These are phyloP conservation scores for Magnaporthales sp. DNA, from an alignment of 2,329 filamentous ascomycete genomes.

Conservation along the genomic window DNA sequence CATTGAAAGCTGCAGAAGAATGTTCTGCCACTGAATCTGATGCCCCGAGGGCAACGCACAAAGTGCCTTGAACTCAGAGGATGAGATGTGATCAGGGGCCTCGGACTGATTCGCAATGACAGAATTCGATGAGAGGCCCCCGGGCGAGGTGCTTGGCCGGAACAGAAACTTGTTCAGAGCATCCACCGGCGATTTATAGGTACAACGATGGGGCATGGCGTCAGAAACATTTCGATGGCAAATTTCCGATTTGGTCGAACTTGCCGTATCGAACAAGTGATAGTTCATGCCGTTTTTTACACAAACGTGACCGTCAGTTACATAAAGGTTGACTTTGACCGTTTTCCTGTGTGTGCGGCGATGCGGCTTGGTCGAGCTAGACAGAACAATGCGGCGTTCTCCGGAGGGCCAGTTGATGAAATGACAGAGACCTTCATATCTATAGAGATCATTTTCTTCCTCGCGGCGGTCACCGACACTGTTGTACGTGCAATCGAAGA, in stretches of 20 bases:
- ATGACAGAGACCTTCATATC: background rate
- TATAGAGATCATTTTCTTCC: background rate
- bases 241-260: background rate
- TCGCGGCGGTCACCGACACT: background rate
- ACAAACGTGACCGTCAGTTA: constrained; percentile 28
- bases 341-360: constrained; percentile 22
- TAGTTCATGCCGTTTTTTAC: constrained; percentile 35
- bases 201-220: too few species aligned
- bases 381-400: constrained; percentile 16
- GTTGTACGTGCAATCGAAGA: constrained; percentile 21
- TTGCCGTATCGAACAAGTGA: constrained; percentile 23
- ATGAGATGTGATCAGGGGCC: constrained; percentile 37
- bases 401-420: background rate
- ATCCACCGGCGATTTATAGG: background rate
- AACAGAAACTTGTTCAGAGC: background rate
- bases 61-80: constrained; percentile 48
- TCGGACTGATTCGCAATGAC: constrained; percentile 38
- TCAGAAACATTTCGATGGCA: background rate
- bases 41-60: constrained; percentile 36
- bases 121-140: constrained; percentile 29
- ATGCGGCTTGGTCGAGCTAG: constrained; percentile 28
- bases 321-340: constrained; percentile 13
- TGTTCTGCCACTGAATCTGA: constrained; percentile 45
- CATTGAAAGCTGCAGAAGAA: constrained; percentile 38
- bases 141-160: background rate